Evolutionary conservation across 1,284 basidiomycete genomes (phyloP).

Genomic region (Mycosarcoma maydis): DNA sequence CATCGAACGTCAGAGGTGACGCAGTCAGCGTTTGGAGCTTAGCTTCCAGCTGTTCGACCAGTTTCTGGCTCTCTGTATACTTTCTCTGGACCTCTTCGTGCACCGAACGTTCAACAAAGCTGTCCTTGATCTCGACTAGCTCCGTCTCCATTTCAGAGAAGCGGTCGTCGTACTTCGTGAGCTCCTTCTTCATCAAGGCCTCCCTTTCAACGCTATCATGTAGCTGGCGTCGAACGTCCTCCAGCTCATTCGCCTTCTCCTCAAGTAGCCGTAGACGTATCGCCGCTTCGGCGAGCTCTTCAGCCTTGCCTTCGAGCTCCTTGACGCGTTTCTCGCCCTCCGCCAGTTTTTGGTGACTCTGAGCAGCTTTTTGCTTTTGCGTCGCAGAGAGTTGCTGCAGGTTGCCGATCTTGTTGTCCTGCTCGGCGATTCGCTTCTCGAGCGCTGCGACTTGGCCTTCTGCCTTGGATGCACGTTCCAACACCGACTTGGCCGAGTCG

Average conservation of each 20-base stretch:
- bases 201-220: slow-evolving; percentile 35
- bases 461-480: slow-evolving; percentile 44
- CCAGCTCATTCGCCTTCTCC: slow-evolving; percentile 25
- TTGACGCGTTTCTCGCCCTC: slow-evolving; percentile 51
- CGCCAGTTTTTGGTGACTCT: slow-evolving; percentile 49
- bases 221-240: slow-evolving; percentile 23
- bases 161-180: slow-evolving; percentile 36
- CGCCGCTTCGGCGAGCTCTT: slow-evolving; percentile 23
- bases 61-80: slow-evolving; percentile 26
- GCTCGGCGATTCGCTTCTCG: slow-evolving; percentile 52
- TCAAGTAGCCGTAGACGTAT: slow-evolving; percentile 30
- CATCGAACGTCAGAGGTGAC: slow-evolving; percentile 1
- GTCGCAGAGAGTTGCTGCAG: slow-evolving; percentile 51
- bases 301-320: slow-evolving; percentile 41
- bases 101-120: slow-evolving; percentile 30
- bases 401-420: slow-evolving; percentile 55
- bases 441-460: slow-evolving; percentile 49
- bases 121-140: slow-evolving; percentile 47
- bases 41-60: slow-evolving; percentile 32
- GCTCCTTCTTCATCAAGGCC: slow-evolving; percentile 7
- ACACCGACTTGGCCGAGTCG: slow-evolving; percentile 23
- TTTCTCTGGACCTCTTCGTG: slow-evolving; percentile 20
- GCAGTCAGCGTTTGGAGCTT: slow-evolving; percentile 10
- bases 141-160: slow-evolving; percentile 51
- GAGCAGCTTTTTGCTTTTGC: slow-evolving; percentile 62